Base-by-base conservation (phyloP, 148 eudicot genomes). In the Salicornia ramosissima region DNA sequence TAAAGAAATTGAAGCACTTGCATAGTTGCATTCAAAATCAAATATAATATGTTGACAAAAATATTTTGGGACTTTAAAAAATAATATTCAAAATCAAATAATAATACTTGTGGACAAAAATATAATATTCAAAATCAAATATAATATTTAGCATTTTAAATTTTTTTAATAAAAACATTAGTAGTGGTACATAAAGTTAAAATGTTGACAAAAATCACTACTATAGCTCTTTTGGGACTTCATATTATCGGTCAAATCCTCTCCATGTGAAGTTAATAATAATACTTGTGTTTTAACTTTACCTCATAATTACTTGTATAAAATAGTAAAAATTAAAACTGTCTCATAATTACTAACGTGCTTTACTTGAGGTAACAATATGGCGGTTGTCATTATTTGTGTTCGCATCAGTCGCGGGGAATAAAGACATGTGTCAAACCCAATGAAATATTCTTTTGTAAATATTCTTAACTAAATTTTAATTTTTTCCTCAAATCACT, bases 271-370 rank as follows among this genome's bases (percentile, higher is more conserved):
- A 63, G 67, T 25, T 63, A 63, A 63, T 63, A 21, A 63, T 40
- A 39, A 24, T 22, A 39, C 30, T 63, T 63, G 6, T 36, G 65
- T 36, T 62, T 61, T 36, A 62, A 62, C 46, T 62, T 62, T n/a
- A 28, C 36, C 30, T 63, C 31, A 63, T 63, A 39, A 63, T 63
- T 63, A 63, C 67, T 63, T 18, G 2, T 42, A 63, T 63, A 30
- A 40, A 63, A n/a, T n/a, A n/a, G n/a, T n/a, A n/a, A n/a, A n/a
- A n/a, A 63, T 22, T 9, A 39, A 40, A 39, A 62, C 3, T 22
- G 67, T 42, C 31, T 63, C 67, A 63, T 63, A 12, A 63, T 63
- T 63, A 63, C 50, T 63, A 40, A 63, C 50, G 50, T 40, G 67
- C 50, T 63, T 63, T 63, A 63, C 30, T 24, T 63, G 67, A 42